Evolutionary conservation across 1,139 yeast species (phyloP).

Genomic region (Meyerozyma smithsonii): DNA sequence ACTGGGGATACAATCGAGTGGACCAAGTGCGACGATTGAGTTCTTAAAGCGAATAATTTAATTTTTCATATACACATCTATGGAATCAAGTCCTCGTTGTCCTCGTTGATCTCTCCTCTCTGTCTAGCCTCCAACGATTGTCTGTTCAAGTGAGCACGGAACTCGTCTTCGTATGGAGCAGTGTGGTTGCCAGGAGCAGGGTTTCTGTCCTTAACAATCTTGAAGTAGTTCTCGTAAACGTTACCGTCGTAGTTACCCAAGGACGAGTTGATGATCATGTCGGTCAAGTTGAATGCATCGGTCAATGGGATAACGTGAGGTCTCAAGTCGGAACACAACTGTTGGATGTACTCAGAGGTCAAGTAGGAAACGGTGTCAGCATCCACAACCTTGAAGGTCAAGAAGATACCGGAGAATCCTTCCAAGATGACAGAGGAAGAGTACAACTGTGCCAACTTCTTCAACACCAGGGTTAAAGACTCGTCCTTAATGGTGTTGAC

Average conservation of each 20-base stretch:
- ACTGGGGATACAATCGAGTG: background rate
- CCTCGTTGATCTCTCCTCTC: conserved; percentile 41
- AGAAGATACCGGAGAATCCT: conserved; percentile 69
- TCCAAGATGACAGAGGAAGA: conserved; percentile 49
- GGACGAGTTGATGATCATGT: conserved; percentile 80
- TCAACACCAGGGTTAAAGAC: conserved; percentile 16
- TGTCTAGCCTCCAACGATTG: conserved; percentile 44
- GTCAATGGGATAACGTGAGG: conserved; percentile 75
- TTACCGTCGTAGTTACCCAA: conserved; percentile 84
- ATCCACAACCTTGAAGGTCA: conserved; percentile 57
- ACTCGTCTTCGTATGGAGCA: conserved; percentile 54
- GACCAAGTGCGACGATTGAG: background rate
- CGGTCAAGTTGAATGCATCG: conserved; percentile 86
- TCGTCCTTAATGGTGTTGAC: conserved; percentile 16
- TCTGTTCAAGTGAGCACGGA: conserved; percentile 53
- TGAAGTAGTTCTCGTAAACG: conserved; percentile 74
- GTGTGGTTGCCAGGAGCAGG: conserved; percentile 47
- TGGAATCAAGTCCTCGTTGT: conserved; percentile 16
- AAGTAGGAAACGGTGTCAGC: conserved; percentile 35
- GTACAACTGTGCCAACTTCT: conserved; percentile 13
- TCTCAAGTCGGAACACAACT: conserved; percentile 36
- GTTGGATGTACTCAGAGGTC: conserved; percentile 41
- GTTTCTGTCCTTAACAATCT: conserved; percentile 45
- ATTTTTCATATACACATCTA: background rate
- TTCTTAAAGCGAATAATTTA: no score